Base-by-base conservation (phyloP, 2,329 filamentous ascomycete genomes). In the Xylariaceae sp. region DNA sequence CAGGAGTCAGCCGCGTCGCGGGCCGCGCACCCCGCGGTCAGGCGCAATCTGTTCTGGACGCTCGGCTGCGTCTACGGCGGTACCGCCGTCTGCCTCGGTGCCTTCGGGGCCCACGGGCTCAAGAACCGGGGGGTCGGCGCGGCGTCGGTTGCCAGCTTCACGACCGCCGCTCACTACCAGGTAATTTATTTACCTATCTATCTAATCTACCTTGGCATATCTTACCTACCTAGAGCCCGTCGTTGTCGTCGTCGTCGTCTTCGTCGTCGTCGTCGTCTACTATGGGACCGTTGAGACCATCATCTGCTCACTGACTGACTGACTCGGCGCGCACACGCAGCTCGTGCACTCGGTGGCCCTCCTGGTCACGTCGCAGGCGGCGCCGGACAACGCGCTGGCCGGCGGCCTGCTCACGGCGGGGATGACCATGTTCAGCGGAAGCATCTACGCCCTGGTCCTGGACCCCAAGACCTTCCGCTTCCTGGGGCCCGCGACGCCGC, bases 51-150 rank as follows among this genome's bases (percentile, higher is more conserved):
- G 35, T 75, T 76, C 61, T 81, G 72, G 71, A 75, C 70, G 25
- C 57, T 79, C 33, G 77, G 75, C 40, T 77, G 72, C 49, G 53
- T 81, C 33, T 77, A 70, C 50, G 78, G 77, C 55, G 78, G 76
- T 8, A 60, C 69, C 4, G 69, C 71, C 50, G 77, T 83, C 31
- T 64, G 63, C 12, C 54, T 81, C 35, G 78, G 78, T 19, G 79
- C 79, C 0, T 83, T 83, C 55, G 79, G 79, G 22, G 76, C 77
- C 10, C 79, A 83, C 51, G 77, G 77, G 9, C 61, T 83, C 25
- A 81, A 80, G 59, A 68, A 68, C 38, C 61, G 63, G 43, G 74
- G 80, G 49, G 50, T 67, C 8, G 77, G 81, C 44, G 76, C 77
- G 3, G 56, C 63, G 10, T 67, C 67, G 39, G 55, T 82, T 25